A percentile compares a stretch with the other conserved stretches of the same genome.
Evolutionary conservation across 2,329 filamentous ascomycete genomes (phyloP).

Genomic region (Aspergillus tamarii): DNA sequence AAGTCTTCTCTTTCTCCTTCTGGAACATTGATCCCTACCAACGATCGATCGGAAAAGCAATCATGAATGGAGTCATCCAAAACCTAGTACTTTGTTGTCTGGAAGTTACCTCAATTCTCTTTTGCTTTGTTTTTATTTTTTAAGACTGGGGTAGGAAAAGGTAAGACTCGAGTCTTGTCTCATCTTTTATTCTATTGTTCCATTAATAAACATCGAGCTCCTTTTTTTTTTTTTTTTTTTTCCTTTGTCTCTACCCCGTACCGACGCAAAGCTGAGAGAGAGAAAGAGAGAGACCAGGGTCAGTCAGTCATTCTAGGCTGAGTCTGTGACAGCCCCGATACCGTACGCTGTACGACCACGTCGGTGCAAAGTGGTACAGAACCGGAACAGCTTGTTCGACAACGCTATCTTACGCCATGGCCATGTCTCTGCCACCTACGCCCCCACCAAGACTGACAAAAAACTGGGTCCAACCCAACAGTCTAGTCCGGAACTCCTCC

Average conservation of each 20-base stretch:
- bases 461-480: slow-evolving; percentile 10
- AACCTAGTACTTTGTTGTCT: slow-evolving; percentile 6
- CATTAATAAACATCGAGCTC: slow-evolving; percentile 9
- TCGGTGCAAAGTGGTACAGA: slow-evolving; percentile 5
- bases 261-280: not conserved
- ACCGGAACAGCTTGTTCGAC: slow-evolving; percentile 7
- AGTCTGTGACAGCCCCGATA: not conserved
- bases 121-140: not conserved
- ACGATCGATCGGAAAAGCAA: slow-evolving; percentile 5
- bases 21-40: slow-evolving; percentile 19
- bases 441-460: slow-evolving; percentile 19
- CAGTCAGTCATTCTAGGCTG: not conserved
- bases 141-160: not conserved
- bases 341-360: slow-evolving; percentile 2
- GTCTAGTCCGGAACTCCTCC: slow-evolving; percentile 1
- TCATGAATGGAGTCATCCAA: not conserved
- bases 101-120: not conserved
- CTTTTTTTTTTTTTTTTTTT: slow-evolving; percentile 5
- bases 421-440: slow-evolving; percentile 16
- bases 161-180: not conserved
- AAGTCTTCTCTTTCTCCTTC: slow-evolving; percentile 7
- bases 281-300: not conserved
- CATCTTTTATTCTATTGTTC: slow-evolving; percentile 9
- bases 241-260: slow-evolving; percentile 5
- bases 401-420: slow-evolving; percentile 15